Base-by-base conservation (phyloP, 306 rosid species). In the Cicer cuneatum region DNA sequence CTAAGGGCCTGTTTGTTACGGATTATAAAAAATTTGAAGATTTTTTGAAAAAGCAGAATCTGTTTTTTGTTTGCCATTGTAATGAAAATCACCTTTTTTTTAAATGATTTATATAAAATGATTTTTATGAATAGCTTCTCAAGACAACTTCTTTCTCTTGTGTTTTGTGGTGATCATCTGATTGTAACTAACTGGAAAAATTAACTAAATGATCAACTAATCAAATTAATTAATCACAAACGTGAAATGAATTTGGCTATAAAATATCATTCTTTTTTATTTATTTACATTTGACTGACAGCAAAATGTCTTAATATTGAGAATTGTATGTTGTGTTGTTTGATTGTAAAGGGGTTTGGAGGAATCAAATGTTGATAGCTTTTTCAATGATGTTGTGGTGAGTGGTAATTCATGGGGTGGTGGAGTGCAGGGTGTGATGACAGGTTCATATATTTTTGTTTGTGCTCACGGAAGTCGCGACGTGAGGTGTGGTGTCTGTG, bases 401-500 rank as follows among this genome's bases (percentile, higher is more conserved):
- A 86, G 81, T 54, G 81, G 78, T 78, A 83, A 87, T 72, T 78
- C 83, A 6, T 94, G 98, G 98, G 73, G 79, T 15, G 84, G 85
- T 40, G 86, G 85, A 79, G 87, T 74, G 73, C 78, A 15, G 46
- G 89, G 86, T 73, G 83, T 12, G 56, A 67, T 90, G 48, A 57
- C 73, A n/a, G 96, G 97, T 60, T 87, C 97, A 2, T 77, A 83
- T 38, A 87, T 94, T 12, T 94, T 94, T 82, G 97, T 94, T 11
- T 94, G 98, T 64, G 88, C 97, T 63, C 98, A 94, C 82, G 98
- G 84, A 41, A 91, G 92, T 71, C 97, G 97, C 12, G 98, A 94
- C 63, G 79, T 74, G 66, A 90, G 97, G 78, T 94, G 98, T n/a
- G 97, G 98, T 75, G 96, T 93, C 56, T 90, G 97, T 69, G 98